Evolutionary conservation across 139 green algal species (phyloP).

Genomic region (Coelastrella sp.): DNA sequence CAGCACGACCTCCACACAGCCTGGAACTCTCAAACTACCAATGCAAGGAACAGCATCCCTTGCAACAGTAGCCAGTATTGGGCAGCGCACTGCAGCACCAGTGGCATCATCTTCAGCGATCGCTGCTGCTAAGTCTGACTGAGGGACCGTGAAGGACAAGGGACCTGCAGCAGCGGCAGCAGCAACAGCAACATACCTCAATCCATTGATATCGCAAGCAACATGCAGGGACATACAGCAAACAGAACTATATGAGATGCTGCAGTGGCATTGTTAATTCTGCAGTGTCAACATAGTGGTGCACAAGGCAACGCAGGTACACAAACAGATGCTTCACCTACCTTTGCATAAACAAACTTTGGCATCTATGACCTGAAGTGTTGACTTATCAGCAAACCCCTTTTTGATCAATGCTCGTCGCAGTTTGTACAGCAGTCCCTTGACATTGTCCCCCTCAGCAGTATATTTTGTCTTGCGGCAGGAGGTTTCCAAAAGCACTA

Average conservation of each 20-base stretch:
- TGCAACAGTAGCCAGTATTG: neutral
- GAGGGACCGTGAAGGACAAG: conserved; percentile 10
- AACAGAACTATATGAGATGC: no score
- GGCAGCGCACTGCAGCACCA: conserved; percentile 4
- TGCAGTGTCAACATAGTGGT: no score
- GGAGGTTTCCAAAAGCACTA: conserved; percentile 64
- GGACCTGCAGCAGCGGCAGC: neutral
- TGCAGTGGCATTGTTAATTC: no score
- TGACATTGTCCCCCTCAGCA: neutral
- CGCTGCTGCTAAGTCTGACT: conserved; percentile 4
- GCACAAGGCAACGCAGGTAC: no score
- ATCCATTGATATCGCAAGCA: no score
- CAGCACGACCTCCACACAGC: conserved; percentile 36
- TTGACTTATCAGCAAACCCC: neutral
- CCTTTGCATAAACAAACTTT: conserved; percentile 33
- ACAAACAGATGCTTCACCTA: no score
- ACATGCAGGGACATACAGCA: no score
- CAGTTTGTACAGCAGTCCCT: neutral
- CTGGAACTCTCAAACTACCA: neutral
- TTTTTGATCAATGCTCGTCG: neutral
- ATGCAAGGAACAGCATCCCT: neutral
- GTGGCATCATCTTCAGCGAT: conserved; percentile 20
- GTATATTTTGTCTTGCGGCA: conserved; percentile 18
- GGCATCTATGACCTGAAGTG: conserved; percentile 8
- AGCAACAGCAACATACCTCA: no score